phyloP scores from a whole-genome alignment of 371 early-diverging fungal genomes.

The Choanephora cucurbitarum region DNA sequence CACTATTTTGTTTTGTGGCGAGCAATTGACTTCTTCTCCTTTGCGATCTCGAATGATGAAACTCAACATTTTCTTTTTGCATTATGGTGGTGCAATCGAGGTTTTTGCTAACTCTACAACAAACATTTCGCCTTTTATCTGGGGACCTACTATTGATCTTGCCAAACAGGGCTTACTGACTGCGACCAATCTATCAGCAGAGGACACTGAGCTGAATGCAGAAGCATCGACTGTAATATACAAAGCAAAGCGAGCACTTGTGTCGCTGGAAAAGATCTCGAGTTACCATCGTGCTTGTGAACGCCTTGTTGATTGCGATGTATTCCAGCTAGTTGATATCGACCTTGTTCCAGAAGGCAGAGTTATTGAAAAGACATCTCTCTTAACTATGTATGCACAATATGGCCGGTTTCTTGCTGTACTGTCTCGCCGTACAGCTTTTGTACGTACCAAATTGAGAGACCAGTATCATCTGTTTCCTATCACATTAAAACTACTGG shows the following conservation, averaged over 20 bases:
- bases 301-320: slow-evolving; percentile 23
- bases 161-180: slow-evolving; percentile 23
- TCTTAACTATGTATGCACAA: slow-evolving; percentile 22
- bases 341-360: slow-evolving; percentile 7
- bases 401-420: slow-evolving; percentile 32
- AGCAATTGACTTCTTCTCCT: slow-evolving; percentile 1
- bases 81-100: slow-evolving; percentile 30
- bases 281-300: slow-evolving; percentile 28
- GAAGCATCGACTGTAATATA: slow-evolving; percentile 5
- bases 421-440: slow-evolving; percentile 27
- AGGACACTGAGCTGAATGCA: neutral
- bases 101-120: slow-evolving; percentile 24
- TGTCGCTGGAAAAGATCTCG: slow-evolving; percentile 17
- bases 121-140: slow-evolving; percentile 20
- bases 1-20: slow-evolving; percentile 8
- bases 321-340: slow-evolving; percentile 20
- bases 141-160: slow-evolving; percentile 30
- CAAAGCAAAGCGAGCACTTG: slow-evolving; percentile 33
- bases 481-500: slow-evolving; percentile 22
- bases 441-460: slow-evolving; percentile 28
- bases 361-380: neutral
- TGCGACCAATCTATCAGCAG: neutral
- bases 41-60: slow-evolving; percentile 19
- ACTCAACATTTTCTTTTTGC: slow-evolving; percentile 27
- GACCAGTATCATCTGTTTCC: slow-evolving; percentile 24